phyloP scores from a whole-genome alignment of 2,329 filamentous ascomycete species.

The Aspergillus calidoustus region DNA sequence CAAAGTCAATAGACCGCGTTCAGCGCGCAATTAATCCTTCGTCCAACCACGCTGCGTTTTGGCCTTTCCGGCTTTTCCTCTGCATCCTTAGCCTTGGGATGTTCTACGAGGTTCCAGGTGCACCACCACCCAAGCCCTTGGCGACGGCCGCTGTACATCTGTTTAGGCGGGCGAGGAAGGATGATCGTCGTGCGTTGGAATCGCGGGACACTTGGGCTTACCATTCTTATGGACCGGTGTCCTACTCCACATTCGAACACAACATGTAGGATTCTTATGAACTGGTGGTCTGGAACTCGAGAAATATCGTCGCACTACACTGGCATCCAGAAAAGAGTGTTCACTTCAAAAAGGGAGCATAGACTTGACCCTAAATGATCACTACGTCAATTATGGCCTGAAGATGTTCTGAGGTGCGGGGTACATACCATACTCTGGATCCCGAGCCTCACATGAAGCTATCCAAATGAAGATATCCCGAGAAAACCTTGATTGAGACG shows the following conservation, averaged over 20 bases:
- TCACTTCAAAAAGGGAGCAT: not conserved
- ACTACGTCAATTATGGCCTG: not conserved
- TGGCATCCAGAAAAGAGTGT: not conserved
- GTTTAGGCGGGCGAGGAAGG: not conserved
- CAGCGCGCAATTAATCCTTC: slow-evolving; percentile 6
- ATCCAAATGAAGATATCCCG: slow-evolving; percentile 8
- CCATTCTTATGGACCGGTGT: not conserved
- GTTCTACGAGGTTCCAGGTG: not conserved
- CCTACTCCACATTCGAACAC: too few relatives aligned
- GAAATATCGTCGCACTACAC: not conserved
- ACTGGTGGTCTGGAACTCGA: not conserved
- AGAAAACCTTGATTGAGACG: not conserved
- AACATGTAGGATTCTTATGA: not conserved
- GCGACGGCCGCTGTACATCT: not conserved
- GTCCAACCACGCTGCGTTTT: not conserved
- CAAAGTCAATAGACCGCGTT: slow-evolving; percentile 12
- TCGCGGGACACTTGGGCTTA: not conserved
- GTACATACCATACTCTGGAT: slow-evolving; percentile 1
- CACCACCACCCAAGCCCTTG: slow-evolving; percentile 4
- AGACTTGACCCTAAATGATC: not conserved
- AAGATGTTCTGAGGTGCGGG: slow-evolving; percentile 13
- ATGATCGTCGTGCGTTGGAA: slow-evolving; percentile 14
- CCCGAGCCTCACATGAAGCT: not conserved
- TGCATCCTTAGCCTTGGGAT: slow-evolving; percentile 8
- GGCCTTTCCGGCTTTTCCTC: not conserved